Evolutionary conservation across 2,329 filamentous ascomycete genomes (phyloP), one percentile per base, ranked within the genome.

Genomic region (Penicillium thymicola): DNA sequence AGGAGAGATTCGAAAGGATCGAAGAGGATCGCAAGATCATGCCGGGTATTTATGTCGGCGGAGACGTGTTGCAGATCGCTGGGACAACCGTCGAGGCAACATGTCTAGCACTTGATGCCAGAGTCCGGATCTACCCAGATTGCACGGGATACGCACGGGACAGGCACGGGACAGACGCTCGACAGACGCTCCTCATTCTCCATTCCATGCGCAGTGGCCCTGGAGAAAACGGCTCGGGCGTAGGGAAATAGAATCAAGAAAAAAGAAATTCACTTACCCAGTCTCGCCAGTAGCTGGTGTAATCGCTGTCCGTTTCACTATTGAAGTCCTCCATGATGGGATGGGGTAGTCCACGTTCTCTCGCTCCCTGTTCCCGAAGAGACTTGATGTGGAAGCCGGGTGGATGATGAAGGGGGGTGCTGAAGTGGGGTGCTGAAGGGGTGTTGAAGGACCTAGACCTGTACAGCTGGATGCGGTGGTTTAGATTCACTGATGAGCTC

Each of bases 251-350:
- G 57, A 46, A 25, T 30, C 13, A 30, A 11, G 14, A 53, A 53
- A 59, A 48, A 43, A 40, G 49, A 59, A 60, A 58, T 41, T 5
- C 38, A 87, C 90, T 80, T 81, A 97, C 94, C 94, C 94, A 99
- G 79, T 99, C 94, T 75, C 93, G 84, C 94, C 94, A 99, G 76
- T 97, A 99, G 78, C 92, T 97, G 47, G 94, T 97, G 75, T 97
- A 99, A 79, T 99, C 94, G 77, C 92, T 97, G 74, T 99, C 94
- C 13, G 92, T 96, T 77, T 99, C 94, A 72, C 92, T 97, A 65
- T 91, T 92, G 77, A 94, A 97, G 78, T 97, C 93, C 74, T 97
- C 94, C 94, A 97, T 97, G 69, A 64, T 72, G n/a, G 8, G 69
- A 64, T 72, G 25, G 8, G 18, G 48, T 44, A 43, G 43, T 43